A percentile compares a stretch with the other conserved stretches of the same genome.
phyloP scores from a whole-genome alignment of 148 eudicot genomes.

The Rhododendron ovatum region DNA sequence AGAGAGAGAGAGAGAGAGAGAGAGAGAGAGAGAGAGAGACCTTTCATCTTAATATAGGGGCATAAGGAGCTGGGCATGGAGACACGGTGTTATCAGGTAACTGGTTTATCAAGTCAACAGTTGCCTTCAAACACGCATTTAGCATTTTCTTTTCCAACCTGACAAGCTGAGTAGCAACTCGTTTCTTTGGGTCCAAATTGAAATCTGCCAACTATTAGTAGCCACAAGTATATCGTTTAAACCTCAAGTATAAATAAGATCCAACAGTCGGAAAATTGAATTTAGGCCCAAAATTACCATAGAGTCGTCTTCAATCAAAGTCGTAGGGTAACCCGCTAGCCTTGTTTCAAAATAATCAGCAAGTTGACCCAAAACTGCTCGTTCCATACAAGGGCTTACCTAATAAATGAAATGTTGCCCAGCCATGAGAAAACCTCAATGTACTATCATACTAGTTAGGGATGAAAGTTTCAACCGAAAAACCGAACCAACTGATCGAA shows the following conservation, averaged over 20 bases:
- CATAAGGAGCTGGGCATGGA: slow-evolving; percentile 95
- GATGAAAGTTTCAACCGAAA: neutral
- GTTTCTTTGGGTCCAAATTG: slow-evolving; percentile 67
- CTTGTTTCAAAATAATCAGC: slow-evolving; percentile 61
- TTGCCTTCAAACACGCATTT: slow-evolving; percentile 66
- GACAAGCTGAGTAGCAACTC: slow-evolving; percentile 93
- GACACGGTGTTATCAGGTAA: slow-evolving; percentile 80
- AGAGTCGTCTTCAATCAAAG: slow-evolving; percentile 65
- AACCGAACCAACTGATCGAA: neutral
- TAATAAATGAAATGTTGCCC: slow-evolving; percentile 18
- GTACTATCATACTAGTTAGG: neutral
- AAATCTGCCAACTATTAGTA: slow-evolving; percentile 58
- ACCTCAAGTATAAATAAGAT: slow-evolving; percentile 1
- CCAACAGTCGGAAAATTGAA: slow-evolving; percentile 3
- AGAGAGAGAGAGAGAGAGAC: slow-evolving; percentile 7
- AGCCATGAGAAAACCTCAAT: slow-evolving; percentile 8
- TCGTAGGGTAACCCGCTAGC: slow-evolving; percentile 74
- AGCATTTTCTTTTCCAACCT: slow-evolving; percentile 88
- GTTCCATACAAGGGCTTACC: slow-evolving; percentile 93
- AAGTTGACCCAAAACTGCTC: slow-evolving; percentile 90
- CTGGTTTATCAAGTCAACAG: slow-evolving; percentile 54
- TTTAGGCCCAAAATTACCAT: slow-evolving; percentile 43
- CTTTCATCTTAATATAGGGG: slow-evolving; percentile 68
- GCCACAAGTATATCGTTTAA: slow-evolving; percentile 11
- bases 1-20: neutral